Conservation (phyloP, 2,329 filamentous ascomycete species). For the Helotiales sp. region DNA sequence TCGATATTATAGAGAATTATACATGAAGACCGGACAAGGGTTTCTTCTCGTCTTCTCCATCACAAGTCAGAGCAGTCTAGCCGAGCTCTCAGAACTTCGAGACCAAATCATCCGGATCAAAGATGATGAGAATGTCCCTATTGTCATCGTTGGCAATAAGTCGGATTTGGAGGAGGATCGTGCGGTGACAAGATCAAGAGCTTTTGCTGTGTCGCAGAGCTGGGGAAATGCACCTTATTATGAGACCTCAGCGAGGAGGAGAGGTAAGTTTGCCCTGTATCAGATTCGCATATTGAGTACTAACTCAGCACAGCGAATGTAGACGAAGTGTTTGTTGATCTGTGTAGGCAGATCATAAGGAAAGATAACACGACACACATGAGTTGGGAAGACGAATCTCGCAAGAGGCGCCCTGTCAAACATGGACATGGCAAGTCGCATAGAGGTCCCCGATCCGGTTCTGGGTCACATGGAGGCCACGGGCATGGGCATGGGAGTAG, state of each 20-base stretch:
- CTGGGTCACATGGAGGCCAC: not conserved
- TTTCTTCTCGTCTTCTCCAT: slow-evolving; percentile 79
- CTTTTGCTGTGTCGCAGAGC: slow-evolving; percentile 68
- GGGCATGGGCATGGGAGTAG: not conserved
- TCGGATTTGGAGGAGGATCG: slow-evolving; percentile 75
- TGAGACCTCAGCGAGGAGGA: slow-evolving; percentile 69
- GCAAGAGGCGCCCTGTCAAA: not conserved
- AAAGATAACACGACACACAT: slow-evolving; percentile 51
- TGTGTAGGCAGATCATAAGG: slow-evolving; percentile 69
- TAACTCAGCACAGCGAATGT: slow-evolving; percentile 58
- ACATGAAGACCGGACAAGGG: slow-evolving; percentile 78
- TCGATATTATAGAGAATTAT: slow-evolving; percentile 59
- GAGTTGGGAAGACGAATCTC: slow-evolving; percentile 28
- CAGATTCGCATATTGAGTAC: not conserved
- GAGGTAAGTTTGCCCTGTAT: slow-evolving; percentile 46
- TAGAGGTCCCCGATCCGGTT: not conserved
- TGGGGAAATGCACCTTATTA: slow-evolving; percentile 78
- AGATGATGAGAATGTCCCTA: slow-evolving; percentile 70
- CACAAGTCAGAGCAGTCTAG: slow-evolving; percentile 69
- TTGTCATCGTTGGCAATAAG: slow-evolving; percentile 78
- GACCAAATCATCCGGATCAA: slow-evolving; percentile 78
- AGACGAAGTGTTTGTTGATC: slow-evolving; percentile 72
- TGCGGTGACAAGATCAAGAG: slow-evolving; percentile 65
- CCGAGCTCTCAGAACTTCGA: slow-evolving; percentile 72
- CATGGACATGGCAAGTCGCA: not conserved